Evolutionary conservation across 2,329 filamentous ascomycete species (phyloP), one percentile per base, ranked within the genome.

Genomic region (Fusarium austroafricanum): DNA sequence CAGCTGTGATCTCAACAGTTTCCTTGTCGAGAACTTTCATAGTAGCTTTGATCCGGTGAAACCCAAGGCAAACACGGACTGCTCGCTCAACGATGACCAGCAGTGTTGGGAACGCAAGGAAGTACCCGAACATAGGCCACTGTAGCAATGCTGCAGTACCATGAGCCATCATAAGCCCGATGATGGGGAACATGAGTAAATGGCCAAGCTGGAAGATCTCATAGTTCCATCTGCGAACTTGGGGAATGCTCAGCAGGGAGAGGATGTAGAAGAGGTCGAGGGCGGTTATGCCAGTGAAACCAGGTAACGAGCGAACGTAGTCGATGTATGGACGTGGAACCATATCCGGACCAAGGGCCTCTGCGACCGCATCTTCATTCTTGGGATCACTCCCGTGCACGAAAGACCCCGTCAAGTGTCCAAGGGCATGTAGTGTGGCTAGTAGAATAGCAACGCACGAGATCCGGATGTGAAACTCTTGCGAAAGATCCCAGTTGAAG

Each of bases 131-230:
- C 82, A 88, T 87, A 2, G 86, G 84, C 73, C 77, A 82, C 65
- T 87, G 85, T 1, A 88, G 71, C 0, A 88, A 73, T 4, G 74
- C 79, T 0, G 79, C 77, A 0, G 84, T 84, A 0, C 86, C 86
- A 65, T 89, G 86, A 0, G 83, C 85, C 73, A 83, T 83, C 69
- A 87, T 79, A 0, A 88, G 76, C 1, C 82, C 85, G 28, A 88
- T 83, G 20, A 88, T 84, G 10, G 85, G 86, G 40, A 83, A 88
- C 83, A 88, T 87, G 37, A 88, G 80, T 9, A 88, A 63, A 65
- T 88, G 86, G 0, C 82, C 83, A 1, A 87, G 76, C 65, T 88
- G 86, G 63, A 89, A 89, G 20, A 87, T 68, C 65, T 89, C 84
- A 52, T 87, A 87, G 65, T 80, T 85, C 79, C 81, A 82, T 15